Base-by-base conservation (phyloP, 768 basidiomycete species). In the Collybia mongolica region DNA sequence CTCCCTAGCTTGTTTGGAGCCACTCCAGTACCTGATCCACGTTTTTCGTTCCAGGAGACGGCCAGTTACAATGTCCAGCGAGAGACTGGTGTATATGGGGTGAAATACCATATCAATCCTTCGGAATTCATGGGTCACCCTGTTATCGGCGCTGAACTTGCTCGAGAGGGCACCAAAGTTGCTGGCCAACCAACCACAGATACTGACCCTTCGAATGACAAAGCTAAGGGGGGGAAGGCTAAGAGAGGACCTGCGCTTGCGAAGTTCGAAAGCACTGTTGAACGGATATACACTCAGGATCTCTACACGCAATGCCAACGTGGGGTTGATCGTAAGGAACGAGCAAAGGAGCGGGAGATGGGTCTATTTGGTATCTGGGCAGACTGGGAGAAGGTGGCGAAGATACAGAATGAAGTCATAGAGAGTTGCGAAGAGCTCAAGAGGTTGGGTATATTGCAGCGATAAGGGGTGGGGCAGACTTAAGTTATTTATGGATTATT, bases 291-390 rank as follows among this genome's bases (percentile, higher is more conserved):
- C 65, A 86, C 86, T 1, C 80, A 83, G 54, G 78, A 81, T 46
- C 70, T 93, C 49, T 88, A 85, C 56, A 63, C 73, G 26, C 75
- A 83, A 59, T 98, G 96, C 66, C 83, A 87, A 57, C 73, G 76
- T 5, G 86, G 83, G 38, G 52, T 82, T 43, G 85, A 92, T 57
- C 64, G 72, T 50, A 86, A 84, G 63, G 78, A 88, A 60, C 83
- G 84, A 53, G 70, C 75, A 53, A 86, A 86, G 62, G 87, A 94
- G 46, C 76, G 80, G 7, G 87, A 93, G 59, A 68, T 90, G 35
- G 96, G 96, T 4, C 67, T 97, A 54, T 94, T 98, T 65, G 96
- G 95, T 5, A 73, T 97, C 47, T 91, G 93, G 24, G 90, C 93
- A 9, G 90, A 98, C 64, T 93, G 90, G 89, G 87, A 93, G 26